A percentile compares a stretch with the other conserved stretches of the same genome.
Evolutionary conservation across 371 early-diverging fungal genomes (phyloP).

Genomic region (Haplosporangium sp.): DNA sequence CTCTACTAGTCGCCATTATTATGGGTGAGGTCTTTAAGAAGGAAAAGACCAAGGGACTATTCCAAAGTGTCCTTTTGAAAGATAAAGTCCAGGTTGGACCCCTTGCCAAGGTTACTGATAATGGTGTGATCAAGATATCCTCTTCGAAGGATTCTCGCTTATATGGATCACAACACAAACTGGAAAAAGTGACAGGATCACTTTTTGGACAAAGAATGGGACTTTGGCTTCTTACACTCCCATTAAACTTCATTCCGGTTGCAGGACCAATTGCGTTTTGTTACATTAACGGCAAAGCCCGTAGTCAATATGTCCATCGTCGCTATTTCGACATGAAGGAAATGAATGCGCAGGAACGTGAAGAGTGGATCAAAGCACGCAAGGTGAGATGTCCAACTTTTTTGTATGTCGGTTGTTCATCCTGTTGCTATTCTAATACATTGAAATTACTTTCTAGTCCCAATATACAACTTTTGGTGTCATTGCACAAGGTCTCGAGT

Average conservation of each 20-base stretch:
- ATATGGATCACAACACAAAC: conserved; percentile 15
- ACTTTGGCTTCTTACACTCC: conserved; percentile 46
- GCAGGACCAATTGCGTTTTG: conserved; percentile 50
- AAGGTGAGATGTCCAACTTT: conserved; percentile 25
- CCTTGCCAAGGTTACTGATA: conserved; percentile 33
- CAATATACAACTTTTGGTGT: conserved; percentile 52
- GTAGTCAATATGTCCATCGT: conserved; percentile 45
- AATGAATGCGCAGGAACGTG: conserved; percentile 49
- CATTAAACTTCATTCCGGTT: conserved; percentile 49
- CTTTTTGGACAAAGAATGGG: conserved; percentile 52
- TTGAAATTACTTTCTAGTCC: conserved; percentile 10
- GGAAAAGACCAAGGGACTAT: conserved; percentile 50
- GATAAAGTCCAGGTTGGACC: conserved; percentile 47
- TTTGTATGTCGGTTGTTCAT: no score
- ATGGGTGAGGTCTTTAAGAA: conserved; percentile 57
- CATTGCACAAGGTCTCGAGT: conserved; percentile 52
- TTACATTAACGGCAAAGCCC: conserved; percentile 47
- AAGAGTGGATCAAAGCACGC: conserved; percentile 46
- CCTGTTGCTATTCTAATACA: not conserved
- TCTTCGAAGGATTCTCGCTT: conserved; percentile 4
- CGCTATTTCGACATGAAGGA: conserved; percentile 58
- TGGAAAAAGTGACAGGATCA: conserved; percentile 25
- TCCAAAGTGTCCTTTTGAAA: conserved; percentile 42
- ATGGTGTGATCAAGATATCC: conserved; percentile 34
- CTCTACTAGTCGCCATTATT: conserved; percentile 43